phyloP scores from a whole-genome alignment of 1,284 basidiomycete species.

The Cryptococcus sp. region DNA sequence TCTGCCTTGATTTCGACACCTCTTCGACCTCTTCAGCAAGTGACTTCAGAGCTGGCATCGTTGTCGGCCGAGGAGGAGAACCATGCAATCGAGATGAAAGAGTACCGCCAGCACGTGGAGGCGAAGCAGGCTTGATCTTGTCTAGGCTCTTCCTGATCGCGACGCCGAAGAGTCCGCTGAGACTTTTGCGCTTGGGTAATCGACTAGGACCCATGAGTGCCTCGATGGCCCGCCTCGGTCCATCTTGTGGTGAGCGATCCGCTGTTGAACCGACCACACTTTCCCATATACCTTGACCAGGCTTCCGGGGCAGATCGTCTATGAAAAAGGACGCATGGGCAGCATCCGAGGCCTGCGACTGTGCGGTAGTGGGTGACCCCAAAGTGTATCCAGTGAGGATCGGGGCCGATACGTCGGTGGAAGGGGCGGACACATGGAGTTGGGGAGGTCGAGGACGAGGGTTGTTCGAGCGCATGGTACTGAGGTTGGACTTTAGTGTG shows the following conservation, averaged over 20 bases:
- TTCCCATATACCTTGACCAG: slow-evolving; percentile 20
- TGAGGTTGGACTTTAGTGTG: slow-evolving; percentile 8
- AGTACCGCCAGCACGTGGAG: neutral
- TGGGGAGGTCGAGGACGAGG: slow-evolving; percentile 17
- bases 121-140: slow-evolving; percentile 18
- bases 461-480: slow-evolving; percentile 4
- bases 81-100: neutral
- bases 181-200: slow-evolving; percentile 45
- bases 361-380: slow-evolving; percentile 1
- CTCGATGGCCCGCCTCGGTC: slow-evolving; percentile 14
- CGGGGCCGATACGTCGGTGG: slow-evolving; percentile 10
- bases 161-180: slow-evolving; percentile 42
- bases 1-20: slow-evolving; percentile 3
- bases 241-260: slow-evolving; percentile 11
- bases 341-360: neutral
- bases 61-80: slow-evolving; percentile 12
- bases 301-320: neutral
- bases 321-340: slow-evolving; percentile 5
- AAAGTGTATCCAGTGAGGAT: slow-evolving; percentile 1
- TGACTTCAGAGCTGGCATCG: slow-evolving; percentile 12
- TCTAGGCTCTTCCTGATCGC: slow-evolving; percentile 28
- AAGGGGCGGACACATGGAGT: slow-evolving; percentile 29
- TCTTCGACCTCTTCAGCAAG: slow-evolving; percentile 33
- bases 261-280: slow-evolving; percentile 16
- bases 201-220: slow-evolving; percentile 17